Evolutionary conservation across 768 basidiomycete genomes (phyloP).

Genomic region (Cantharellus cinnabarinus): DNA sequence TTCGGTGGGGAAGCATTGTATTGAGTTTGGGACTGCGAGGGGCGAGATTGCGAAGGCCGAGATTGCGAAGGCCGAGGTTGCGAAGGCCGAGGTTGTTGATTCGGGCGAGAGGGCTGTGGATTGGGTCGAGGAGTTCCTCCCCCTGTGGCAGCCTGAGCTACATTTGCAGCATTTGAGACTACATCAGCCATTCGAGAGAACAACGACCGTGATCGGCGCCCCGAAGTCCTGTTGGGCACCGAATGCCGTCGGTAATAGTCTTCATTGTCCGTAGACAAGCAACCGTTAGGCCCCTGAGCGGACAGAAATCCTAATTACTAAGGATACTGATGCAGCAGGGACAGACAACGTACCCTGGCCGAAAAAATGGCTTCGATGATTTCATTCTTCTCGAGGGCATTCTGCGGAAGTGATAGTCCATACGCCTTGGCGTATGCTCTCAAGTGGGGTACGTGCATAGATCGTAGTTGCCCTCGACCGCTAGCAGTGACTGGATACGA

Average conservation of each 20-base stretch:
- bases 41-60: slow-evolving; percentile 13
- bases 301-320: background rate
- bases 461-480: slow-evolving; percentile 5
- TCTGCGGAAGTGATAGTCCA: slow-evolving; percentile 2
- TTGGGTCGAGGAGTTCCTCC: slow-evolving; percentile 9
- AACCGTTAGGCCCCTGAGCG: slow-evolving; percentile 1
- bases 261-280: slow-evolving; percentile 14
- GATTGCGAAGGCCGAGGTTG: slow-evolving; percentile 13
- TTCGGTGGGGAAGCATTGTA: background rate
- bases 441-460: slow-evolving; percentile 2
- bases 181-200: slow-evolving; percentile 25
- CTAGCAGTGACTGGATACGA: slow-evolving; percentile 6
- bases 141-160: slow-evolving; percentile 11
- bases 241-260: slow-evolving; percentile 42
- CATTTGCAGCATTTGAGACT: no score
- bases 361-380: slow-evolving; percentile 6
- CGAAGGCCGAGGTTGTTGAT: slow-evolving; percentile 13
- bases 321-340: background rate
- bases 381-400: slow-evolving; percentile 9
- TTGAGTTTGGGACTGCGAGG: slow-evolving; percentile 9
- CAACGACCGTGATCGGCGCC: slow-evolving; percentile 15
- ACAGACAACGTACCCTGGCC: slow-evolving; percentile 4
- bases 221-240: slow-evolving; percentile 26
- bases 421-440: slow-evolving; percentile 8
- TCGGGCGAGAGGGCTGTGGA: slow-evolving; percentile 13